A percentile compares a stretch with the other conserved stretches of the same genome.
Evolutionary conservation across 2,329 filamentous ascomycete genomes (phyloP).

Genomic region (Celoporthe dispersa): DNA sequence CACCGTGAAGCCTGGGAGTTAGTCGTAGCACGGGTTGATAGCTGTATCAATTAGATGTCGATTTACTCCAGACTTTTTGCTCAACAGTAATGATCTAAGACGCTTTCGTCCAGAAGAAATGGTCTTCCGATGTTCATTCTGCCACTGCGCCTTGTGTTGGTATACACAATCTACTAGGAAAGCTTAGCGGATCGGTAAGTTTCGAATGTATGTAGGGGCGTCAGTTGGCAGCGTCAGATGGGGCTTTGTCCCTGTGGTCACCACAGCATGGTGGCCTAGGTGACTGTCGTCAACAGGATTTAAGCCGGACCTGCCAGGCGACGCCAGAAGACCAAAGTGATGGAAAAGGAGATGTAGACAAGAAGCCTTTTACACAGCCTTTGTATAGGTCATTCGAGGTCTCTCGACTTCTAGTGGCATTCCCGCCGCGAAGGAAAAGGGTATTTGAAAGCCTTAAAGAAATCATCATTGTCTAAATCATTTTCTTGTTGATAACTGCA

Average conservation of each 20-base stretch:
- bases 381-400: background rate
- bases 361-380: background rate
- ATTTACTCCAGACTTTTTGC: background rate
- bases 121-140: background rate
- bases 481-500: constrained; percentile 1
- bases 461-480: constrained; percentile 24
- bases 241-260: background rate
- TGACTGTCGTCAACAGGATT: too few relatives aligned
- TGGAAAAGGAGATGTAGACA: background rate
- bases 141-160: background rate
- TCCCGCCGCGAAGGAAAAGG: too few relatives aligned
- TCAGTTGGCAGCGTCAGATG: background rate
- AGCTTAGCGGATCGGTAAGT: background rate
- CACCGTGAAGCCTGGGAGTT: background rate
- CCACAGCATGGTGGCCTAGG: too few relatives aligned
- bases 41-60: background rate
- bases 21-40: background rate
- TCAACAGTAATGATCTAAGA: background rate
- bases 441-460: background rate
- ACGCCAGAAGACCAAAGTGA: background rate
- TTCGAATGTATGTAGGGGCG: background rate
- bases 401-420: background rate
- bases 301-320: background rate
- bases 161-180: background rate
- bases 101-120: background rate